Conservation (phyloP, 1,284 basidiomycete species). For the Xerocomus nothofagi region DNA sequence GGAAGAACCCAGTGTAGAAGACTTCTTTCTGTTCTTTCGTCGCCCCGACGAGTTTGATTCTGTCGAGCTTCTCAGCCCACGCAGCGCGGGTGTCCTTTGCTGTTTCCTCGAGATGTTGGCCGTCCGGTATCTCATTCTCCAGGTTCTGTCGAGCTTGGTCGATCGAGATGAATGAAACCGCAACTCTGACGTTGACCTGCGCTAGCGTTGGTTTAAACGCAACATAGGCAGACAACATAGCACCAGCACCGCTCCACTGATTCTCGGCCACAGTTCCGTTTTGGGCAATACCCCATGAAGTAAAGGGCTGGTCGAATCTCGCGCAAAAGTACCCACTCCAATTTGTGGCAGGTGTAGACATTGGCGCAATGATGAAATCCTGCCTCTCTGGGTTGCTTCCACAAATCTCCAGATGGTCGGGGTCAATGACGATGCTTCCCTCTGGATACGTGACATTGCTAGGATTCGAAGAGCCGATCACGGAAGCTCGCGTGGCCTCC, state of each 20-base stretch:
- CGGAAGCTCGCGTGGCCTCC: slow-evolving; percentile 65
- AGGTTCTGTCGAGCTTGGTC: slow-evolving; percentile 70
- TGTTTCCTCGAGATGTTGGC: slow-evolving; percentile 59
- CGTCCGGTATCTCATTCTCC: slow-evolving; percentile 64
- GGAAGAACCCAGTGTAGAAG: slow-evolving; percentile 71
- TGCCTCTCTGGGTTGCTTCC: slow-evolving; percentile 76
- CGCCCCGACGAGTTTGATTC: slow-evolving; percentile 59
- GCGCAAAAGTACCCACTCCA: slow-evolving; percentile 75
- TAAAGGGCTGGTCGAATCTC: slow-evolving; percentile 58
- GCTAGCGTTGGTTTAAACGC: slow-evolving; percentile 43
- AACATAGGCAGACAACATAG: slow-evolving; percentile 60
- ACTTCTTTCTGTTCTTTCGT: slow-evolving; percentile 51
- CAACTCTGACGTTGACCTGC: slow-evolving; percentile 62
- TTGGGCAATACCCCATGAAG: slow-evolving; percentile 49
- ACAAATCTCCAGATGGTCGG: slow-evolving; percentile 53
- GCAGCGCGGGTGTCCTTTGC: slow-evolving; percentile 53
- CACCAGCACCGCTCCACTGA: slow-evolving; percentile 37
- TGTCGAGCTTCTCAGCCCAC: slow-evolving; percentile 75
- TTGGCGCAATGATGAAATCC: slow-evolving; percentile 67
- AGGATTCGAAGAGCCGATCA: slow-evolving; percentile 60
- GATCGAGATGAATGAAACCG: slow-evolving; percentile 77
- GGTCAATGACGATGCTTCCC: slow-evolving; percentile 56
- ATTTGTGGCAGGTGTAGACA: slow-evolving; percentile 48
- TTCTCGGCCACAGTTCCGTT: slow-evolving; percentile 43
- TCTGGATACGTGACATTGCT: slow-evolving; percentile 61